Evolutionary conservation across 2,329 filamentous ascomycete genomes (phyloP), one percentile per base, ranked within the genome.

Genomic region (Raffaelea deltoideospora): DNA sequence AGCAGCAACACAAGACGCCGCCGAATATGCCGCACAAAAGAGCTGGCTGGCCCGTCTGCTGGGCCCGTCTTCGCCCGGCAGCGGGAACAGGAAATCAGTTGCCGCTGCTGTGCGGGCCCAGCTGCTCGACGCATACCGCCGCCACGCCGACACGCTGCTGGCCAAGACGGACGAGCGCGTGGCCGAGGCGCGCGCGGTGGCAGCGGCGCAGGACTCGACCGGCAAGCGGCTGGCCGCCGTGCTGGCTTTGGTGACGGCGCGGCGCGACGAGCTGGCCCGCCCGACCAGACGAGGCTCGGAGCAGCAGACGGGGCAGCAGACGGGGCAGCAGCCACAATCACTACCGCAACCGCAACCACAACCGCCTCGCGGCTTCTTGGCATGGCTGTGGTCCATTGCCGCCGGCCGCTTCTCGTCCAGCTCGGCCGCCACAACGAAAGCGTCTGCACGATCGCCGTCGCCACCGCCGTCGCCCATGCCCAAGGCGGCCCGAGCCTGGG

Each of bases 71-170:
- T 47, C 51, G 19, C 68, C 64, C 5, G 17, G 10, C 24, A 18
- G n/a, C n/a, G n/a, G n/a, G n/a, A n/a, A n/a, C n/a, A n/a, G n/a
- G n/a, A n/a, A n/a, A 58, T 42, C 66, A 2, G 67, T 76, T 40
- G 13, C 11, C 18, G 19, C 30, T 14, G 14, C 14, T 8, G 7
- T 15, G 3, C 37, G 21, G 50, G 64, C 66, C 29, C 58, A 69
- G 15, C 62, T 90, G 2, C 63, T 82, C 27, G 72, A 85, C 42
- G 78, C 82, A 50, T 90, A 88, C 52, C 65, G 86, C 18, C 67
- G 75, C 38, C 82, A 88, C 56, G 79, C 80, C 1, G 59, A 64
- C 18, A 64, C 75, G 13, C 72, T 87, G 10, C 77, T 79, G 41
- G 75, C 79, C 31, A 75, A 80, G 48, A 82, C 88, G 43, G 57